phyloP scores from a whole-genome alignment of 2,329 filamentous ascomycete genomes.

The Harringtonia lauricola region DNA sequence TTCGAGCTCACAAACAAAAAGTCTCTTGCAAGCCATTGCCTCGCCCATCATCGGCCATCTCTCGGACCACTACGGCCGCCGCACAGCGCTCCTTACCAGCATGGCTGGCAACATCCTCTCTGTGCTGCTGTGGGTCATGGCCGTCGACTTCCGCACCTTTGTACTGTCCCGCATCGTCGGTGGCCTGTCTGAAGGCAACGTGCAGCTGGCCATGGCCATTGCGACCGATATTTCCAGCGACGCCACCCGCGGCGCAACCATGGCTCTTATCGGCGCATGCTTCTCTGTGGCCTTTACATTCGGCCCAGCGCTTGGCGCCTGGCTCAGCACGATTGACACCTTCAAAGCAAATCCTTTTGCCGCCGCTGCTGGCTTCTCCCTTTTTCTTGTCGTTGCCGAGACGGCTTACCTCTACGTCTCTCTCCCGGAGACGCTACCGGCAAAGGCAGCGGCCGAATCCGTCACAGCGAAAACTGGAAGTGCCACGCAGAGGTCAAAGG shows the following conservation, averaged over 20 bases:
- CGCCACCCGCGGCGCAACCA: conserved; percentile 72
- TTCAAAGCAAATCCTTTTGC: conserved; percentile 89
- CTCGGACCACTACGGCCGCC: conserved; percentile 79
- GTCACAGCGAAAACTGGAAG: conserved; percentile 6
- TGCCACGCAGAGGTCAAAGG: conserved; percentile 17
- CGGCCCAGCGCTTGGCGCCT: conserved; percentile 84
- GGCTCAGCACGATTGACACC: conserved; percentile 63
- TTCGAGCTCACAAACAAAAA: conserved; percentile 21
- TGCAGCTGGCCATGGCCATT: conserved; percentile 92
- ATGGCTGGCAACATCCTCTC: conserved; percentile 92
- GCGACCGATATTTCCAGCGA: conserved; percentile 92
- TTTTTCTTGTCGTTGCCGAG: conserved; percentile 76
- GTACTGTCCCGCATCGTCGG: conserved; percentile 87
- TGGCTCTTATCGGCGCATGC: conserved; percentile 92
- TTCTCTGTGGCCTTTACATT: conserved; percentile 98
- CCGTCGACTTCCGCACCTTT: conserved; percentile 91
- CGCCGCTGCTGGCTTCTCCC: conserved; percentile 77
- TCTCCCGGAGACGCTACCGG: conserved; percentile 78
- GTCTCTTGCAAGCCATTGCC: conserved; percentile 80
- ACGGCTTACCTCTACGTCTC: conserved; percentile 75
- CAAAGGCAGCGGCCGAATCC: conserved; percentile 26
- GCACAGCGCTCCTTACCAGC: conserved; percentile 76
- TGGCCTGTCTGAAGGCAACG: conserved; percentile 90
- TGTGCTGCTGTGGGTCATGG: conserved; percentile 87
- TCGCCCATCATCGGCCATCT: conserved; percentile 84